Evolutionary conservation across 1,139 yeast genomes (phyloP).

Genomic region (Candida glucosophila): DNA sequence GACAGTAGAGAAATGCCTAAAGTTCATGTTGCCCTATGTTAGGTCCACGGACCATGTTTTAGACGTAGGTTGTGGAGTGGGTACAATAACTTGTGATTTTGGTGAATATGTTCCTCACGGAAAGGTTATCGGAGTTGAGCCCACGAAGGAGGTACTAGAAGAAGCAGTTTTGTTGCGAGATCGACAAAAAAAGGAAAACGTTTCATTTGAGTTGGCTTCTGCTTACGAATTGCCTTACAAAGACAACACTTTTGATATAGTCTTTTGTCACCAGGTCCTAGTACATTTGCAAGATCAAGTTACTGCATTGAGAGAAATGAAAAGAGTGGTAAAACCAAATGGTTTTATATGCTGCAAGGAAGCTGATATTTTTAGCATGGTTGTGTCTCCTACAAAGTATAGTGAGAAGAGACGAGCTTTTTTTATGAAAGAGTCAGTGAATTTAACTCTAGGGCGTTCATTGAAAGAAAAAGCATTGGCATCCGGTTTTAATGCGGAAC

Average conservation of each 20-base stretch:
- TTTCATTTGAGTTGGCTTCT: conserved; percentile 21
- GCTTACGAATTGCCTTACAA: conserved; percentile 21
- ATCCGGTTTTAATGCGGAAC: too few relatives aligned
- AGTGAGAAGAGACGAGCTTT: conserved; percentile 3
- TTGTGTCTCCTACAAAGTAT: conserved; percentile 15
- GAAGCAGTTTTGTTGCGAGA: conserved; percentile 14
- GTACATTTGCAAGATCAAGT: conserved; percentile 27
- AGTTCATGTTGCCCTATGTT: conserved; percentile 5
- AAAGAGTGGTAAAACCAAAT: conserved; percentile 27
- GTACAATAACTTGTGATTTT: conserved; percentile 28
- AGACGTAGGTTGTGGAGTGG: conserved; percentile 38
- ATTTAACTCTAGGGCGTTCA: too few relatives aligned
- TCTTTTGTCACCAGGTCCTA: conserved; percentile 29
- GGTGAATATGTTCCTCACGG: conserved; percentile 21
- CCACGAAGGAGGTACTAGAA: conserved; percentile 19
- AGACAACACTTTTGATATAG: conserved; percentile 29
- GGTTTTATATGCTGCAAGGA: conserved; percentile 30
- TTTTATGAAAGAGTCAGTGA: too few relatives aligned
- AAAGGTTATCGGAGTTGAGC: conserved; percentile 25
- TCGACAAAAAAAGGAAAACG: conserved; percentile 10
- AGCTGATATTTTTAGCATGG: conserved; percentile 14
- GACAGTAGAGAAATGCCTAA: conserved; percentile 18
- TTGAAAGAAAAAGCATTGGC: too few relatives aligned
- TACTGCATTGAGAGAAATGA: conserved; percentile 20
- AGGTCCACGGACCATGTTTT: conserved; percentile 17